These are phyloP conservation scores for Setomelanomma holmii DNA, from an alignment of 2,329 filamentous ascomycete species.

Conservation along the genomic window DNA sequence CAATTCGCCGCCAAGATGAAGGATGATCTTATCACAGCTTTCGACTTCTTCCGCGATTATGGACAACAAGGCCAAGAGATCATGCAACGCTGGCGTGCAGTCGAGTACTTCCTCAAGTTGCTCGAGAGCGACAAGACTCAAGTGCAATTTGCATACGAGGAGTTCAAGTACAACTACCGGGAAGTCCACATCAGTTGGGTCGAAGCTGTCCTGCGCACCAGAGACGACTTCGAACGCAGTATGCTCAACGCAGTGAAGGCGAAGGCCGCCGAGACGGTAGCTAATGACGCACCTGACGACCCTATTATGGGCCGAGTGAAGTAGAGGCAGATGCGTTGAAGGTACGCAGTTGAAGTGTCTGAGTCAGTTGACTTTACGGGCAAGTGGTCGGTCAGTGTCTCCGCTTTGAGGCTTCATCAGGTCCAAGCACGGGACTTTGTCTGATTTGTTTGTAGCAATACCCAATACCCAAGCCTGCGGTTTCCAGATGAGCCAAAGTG, in stretches of 20 bases:
- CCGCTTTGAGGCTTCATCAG: too few relatives aligned
- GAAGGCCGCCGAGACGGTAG: conserved; percentile 82
- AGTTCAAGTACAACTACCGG: conserved; percentile 88
- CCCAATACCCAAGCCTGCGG: neutral
- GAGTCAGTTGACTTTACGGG: neutral
- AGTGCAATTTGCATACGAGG: conserved; percentile 79
- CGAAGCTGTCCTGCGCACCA: conserved; percentile 81
- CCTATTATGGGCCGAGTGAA: conserved; percentile 96
- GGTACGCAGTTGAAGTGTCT: neutral
- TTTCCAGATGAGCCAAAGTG: neutral
- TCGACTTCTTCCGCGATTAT: conserved; percentile 80
- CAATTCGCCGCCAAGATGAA: conserved; percentile 93
- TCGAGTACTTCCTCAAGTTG: conserved; percentile 81
- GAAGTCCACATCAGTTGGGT: conserved; percentile 96
- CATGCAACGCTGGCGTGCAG: conserved; percentile 91
- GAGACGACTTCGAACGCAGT: conserved; percentile 92
- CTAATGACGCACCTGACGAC: conserved; percentile 73
- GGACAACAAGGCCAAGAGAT: conserved; percentile 64
- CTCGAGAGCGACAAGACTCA: conserved; percentile 76
- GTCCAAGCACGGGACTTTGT: too few relatives aligned
- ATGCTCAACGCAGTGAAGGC: conserved; percentile 91
- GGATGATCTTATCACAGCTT: conserved; percentile 88
- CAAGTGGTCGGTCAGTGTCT: neutral
- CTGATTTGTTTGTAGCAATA: conserved; percentile 3
- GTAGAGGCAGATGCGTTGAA: conserved; percentile 47